Conservation (phyloP, 352 stramenopile genomes). For the Blastocystis sp. region DNA sequence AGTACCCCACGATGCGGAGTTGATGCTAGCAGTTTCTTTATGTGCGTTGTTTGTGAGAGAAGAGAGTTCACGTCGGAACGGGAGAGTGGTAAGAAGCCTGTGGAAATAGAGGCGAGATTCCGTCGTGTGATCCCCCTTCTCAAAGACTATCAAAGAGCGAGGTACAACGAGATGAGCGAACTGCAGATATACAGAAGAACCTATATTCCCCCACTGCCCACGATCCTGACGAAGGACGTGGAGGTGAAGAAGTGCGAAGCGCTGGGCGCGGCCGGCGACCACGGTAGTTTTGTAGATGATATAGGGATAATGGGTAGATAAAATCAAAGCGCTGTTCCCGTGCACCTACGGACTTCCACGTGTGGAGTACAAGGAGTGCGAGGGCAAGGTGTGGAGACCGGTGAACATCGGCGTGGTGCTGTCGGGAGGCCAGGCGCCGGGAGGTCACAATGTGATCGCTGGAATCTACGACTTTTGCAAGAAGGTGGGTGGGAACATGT, state of each 20-base stretch:
- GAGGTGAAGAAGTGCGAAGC: constrained; percentile 38
- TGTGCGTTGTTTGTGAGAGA: no score
- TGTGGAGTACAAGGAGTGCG: no score
- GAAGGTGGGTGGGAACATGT: constrained; percentile 50
- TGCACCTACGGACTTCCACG: constrained; percentile 73
- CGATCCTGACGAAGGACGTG: constrained; percentile 42
- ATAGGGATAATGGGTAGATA: constrained; percentile 29
- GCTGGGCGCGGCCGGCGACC: constrained; percentile 23
- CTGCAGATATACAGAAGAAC: constrained; percentile 58
- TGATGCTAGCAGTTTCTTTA: no score
- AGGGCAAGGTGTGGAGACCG: constrained; percentile 35
- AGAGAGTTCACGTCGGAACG: no score
- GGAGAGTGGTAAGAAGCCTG: no score
- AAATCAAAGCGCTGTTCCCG: constrained; percentile 73
- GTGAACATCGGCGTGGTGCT: constrained; percentile 73
- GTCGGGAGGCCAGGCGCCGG: constrained; percentile 73
- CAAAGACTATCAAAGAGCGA: not conserved
- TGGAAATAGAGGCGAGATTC: constrained; percentile 1
- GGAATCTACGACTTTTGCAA: constrained; percentile 71
- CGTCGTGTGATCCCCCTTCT: not conserved
- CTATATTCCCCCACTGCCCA: constrained; percentile 46
- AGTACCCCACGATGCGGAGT: not conserved
- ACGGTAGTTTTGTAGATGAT: not conserved
- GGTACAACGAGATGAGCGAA: constrained; percentile 54
- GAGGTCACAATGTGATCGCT: constrained; percentile 74